phyloP scores from a whole-genome alignment of 2,329 filamentous ascomycete genomes.

The Conoideocrella luteorostrata region DNA sequence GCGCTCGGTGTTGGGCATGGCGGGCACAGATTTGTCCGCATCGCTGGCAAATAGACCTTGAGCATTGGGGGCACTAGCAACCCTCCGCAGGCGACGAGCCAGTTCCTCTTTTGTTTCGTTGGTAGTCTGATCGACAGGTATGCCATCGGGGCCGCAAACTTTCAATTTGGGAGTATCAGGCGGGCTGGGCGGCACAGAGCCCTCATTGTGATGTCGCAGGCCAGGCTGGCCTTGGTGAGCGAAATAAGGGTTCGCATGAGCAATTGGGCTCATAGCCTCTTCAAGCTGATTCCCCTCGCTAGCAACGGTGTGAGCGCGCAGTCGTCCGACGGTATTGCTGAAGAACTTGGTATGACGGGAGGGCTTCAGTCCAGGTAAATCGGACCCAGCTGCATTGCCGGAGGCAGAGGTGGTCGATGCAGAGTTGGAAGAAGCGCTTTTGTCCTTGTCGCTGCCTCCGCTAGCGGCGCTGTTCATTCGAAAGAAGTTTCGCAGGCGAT shows the following conservation, averaged over 20 bases:
- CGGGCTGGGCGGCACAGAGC: slow-evolving; percentile 85
- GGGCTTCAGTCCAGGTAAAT: slow-evolving; percentile 40
- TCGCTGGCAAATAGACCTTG: slow-evolving; percentile 74
- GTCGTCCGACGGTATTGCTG: slow-evolving; percentile 75
- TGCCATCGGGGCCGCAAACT: slow-evolving; percentile 60
- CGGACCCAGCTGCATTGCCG: slow-evolving; percentile 11
- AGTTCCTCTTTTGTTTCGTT: slow-evolving; percentile 87
- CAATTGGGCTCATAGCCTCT: slow-evolving; percentile 83
- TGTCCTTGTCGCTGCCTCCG: slow-evolving; percentile 29
- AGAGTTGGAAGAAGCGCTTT: slow-evolving; percentile 11
- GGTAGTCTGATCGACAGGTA: slow-evolving; percentile 60
- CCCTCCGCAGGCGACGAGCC: slow-evolving; percentile 83
- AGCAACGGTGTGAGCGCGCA: slow-evolving; percentile 82
- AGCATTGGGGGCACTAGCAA: slow-evolving; percentile 94
- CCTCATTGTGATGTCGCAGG: slow-evolving; percentile 89
- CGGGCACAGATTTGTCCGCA: slow-evolving; percentile 12
- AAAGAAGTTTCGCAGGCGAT: slow-evolving; percentile 66
- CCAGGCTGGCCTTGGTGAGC: slow-evolving; percentile 91
- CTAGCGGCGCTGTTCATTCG: slow-evolving; percentile 51
- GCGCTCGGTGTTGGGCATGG: slow-evolving; percentile 51
- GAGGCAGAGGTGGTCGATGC: slow-evolving; percentile 7
- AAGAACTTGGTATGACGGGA: slow-evolving; percentile 87
- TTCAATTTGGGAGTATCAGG: slow-evolving; percentile 81
- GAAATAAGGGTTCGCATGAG: slow-evolving; percentile 95
- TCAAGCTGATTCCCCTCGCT: slow-evolving; percentile 90